Base-by-base conservation (phyloP, 768 basidiomycete genomes). In the Xerocomellus dryophilus region DNA sequence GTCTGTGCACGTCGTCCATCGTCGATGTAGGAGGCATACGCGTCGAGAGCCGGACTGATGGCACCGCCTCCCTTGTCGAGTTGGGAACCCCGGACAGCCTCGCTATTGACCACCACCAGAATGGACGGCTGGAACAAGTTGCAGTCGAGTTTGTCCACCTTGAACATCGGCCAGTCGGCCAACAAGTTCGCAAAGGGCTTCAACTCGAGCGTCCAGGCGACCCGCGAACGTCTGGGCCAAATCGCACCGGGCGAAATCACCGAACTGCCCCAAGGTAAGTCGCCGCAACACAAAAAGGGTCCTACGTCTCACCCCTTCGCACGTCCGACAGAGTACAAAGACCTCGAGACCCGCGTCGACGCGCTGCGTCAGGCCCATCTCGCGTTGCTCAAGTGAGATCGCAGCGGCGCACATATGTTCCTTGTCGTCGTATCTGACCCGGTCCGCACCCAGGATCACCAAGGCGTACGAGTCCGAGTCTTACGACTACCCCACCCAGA, bases 331-430 rank as follows among this genome's bases (percentile, higher is more conserved):
- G 96, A 99, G 71, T 99, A 98, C 80, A 94, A 87, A 65, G 92
- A 96, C 67, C 84, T 99, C 60, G 97, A 99, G 73, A 79, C 86
- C 43, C 88, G 93, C 51, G 97, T 98, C 38, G 97, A 99, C 72
- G 93, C 92, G 29, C 82, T 99, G 48, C 83, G 85, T 60, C 74
- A 80, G 42, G 87, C 91, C 5, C 93, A 96, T 66, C 66, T 87
- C 49, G 66, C 80, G 4, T 57, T 98, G 46, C 79, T 95, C 73
- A 97, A 87, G 92, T 90, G 59, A 50, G 82, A 72, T 27, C 20
- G 29, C 52, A 29, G n/a, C 42, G 25, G 14, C 44, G 21, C 35
- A 15, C 29, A 32, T 25, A 40, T 25, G 25, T 7, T 5, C 29
- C 31, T 31, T 21, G 49, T 38, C 20, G 8, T 18, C 31, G 11